A percentile compares a stretch with the other conserved stretches of the same genome.
Conservation (phyloP, 306 rosid species). For the Gastrolobium villosum region DNA sequence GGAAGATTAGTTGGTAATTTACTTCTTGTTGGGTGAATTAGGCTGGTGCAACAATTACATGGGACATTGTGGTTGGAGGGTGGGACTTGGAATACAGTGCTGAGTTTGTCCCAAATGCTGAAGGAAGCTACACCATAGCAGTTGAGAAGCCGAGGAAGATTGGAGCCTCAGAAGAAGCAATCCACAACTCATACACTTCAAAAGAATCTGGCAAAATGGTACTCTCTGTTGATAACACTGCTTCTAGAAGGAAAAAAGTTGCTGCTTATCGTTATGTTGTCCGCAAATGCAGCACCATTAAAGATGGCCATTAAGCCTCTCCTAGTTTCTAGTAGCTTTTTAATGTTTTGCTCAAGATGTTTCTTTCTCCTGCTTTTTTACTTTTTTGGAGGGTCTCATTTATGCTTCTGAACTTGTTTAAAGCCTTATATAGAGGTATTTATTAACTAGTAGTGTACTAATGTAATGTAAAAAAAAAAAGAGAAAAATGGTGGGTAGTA, state of each 20-base stretch:
- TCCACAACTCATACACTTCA: slow-evolving; percentile 83
- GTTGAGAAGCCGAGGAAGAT: slow-evolving; percentile 84
- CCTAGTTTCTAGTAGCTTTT: slow-evolving; percentile 25
- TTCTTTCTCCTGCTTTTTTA: background rate
- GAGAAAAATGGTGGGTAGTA: slow-evolving; percentile 42
- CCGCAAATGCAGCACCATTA: slow-evolving; percentile 63
- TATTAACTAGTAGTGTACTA: slow-evolving; percentile 42
- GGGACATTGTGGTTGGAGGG: slow-evolving; percentile 98
- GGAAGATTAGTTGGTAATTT: slow-evolving; percentile 43
- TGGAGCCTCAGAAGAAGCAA: slow-evolving; percentile 74
- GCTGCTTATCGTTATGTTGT: slow-evolving; percentile 95
- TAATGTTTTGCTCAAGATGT: slow-evolving; percentile 24
- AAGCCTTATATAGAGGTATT: slow-evolving; percentile 38
- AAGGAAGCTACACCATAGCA: slow-evolving; percentile 82
- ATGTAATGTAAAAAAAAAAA: slow-evolving; percentile 54
- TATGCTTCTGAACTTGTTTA: slow-evolving; percentile 51
- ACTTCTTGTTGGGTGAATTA: slow-evolving; percentile 38
- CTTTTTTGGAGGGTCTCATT: slow-evolving; percentile 36
- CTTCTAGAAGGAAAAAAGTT: slow-evolving; percentile 79
- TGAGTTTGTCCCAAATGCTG: slow-evolving; percentile 80
- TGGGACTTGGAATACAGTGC: slow-evolving; percentile 98
- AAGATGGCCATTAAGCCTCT: slow-evolving; percentile 18
- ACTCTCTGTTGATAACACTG: slow-evolving; percentile 86
- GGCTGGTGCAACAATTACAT: slow-evolving; percentile 91
- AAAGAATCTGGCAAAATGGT: slow-evolving; percentile 86